A percentile compares a stretch with the other conserved stretches of the same genome.
Evolutionary conservation across 2,329 filamentous ascomycete genomes (phyloP).

Genomic region (Fusarium zealandicum): DNA sequence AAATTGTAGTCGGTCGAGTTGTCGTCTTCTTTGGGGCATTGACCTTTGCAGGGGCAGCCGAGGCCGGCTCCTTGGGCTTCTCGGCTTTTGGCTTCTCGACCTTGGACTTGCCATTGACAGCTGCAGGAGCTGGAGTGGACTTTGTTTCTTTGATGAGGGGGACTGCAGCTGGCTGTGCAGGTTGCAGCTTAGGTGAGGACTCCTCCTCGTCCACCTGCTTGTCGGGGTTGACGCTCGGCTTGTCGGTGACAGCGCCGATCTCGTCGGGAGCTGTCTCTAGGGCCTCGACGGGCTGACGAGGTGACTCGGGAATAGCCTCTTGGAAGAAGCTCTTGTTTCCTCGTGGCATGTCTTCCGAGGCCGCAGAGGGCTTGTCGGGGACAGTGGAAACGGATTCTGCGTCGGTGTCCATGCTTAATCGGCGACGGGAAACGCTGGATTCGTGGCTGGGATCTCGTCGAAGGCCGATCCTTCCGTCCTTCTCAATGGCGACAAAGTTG

Average conservation of each 20-base stretch:
- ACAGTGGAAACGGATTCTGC: conserved; percentile 44
- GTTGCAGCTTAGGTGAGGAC: conserved; percentile 29
- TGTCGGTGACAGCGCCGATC: conserved; percentile 41
- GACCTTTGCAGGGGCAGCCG: conserved; percentile 20
- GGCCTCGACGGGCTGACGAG: conserved; percentile 40
- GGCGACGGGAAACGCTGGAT: conserved; percentile 48
- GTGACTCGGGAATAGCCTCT: conserved; percentile 54
- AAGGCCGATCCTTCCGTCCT: conserved; percentile 65
- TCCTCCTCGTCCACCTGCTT: conserved; percentile 52
- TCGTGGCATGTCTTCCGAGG: conserved; percentile 39
- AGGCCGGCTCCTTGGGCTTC: conserved; percentile 35
- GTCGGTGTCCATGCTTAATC: conserved; percentile 48
- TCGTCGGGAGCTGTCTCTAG: conserved; percentile 21
- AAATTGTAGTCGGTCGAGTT: conserved; percentile 34
- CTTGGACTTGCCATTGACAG: conserved; percentile 36
- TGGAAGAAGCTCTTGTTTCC: conserved; percentile 41
- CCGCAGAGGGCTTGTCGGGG: conserved; percentile 48
- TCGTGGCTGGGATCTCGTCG: conserved; percentile 51
- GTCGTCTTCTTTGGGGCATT: conserved; percentile 30
- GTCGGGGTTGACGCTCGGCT: conserved; percentile 50
- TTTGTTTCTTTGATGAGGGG: conserved; percentile 29
- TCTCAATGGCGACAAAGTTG: conserved; percentile 77
- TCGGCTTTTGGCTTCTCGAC: too few relatives aligned
- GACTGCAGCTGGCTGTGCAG: conserved; percentile 17
- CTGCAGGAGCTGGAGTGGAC: conserved; percentile 7